A percentile compares a stretch with the other conserved stretches of the same genome.
phyloP scores from a whole-genome alignment of 164 flowering plant genomes.

The Euptelea pleiosperma region DNA sequence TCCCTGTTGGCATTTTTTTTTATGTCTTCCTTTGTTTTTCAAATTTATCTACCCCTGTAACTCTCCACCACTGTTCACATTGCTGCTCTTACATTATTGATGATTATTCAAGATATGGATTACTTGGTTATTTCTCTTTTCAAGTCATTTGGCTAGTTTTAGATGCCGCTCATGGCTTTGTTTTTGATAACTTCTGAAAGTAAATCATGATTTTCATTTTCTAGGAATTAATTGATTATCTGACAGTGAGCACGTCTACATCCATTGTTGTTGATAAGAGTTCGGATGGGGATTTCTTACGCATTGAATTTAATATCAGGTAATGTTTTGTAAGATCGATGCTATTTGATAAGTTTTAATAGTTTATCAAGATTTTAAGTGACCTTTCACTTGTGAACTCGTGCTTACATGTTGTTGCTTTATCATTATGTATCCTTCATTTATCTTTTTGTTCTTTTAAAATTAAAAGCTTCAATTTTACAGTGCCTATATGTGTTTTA shows the following conservation, averaged over 20 bases:
- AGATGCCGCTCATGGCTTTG: neutral
- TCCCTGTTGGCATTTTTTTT: neutral
- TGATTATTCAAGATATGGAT: neutral
- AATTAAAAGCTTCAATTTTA: too few species aligned
- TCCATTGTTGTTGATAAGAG: slow-evolving; percentile 89
- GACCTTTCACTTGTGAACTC: neutral
- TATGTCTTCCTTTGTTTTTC: too few species aligned
- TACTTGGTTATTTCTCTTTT: neutral
- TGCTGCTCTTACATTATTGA: neutral
- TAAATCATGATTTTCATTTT: slow-evolving; percentile 14
- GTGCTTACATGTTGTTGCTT: neutral
- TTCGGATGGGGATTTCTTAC: slow-evolving; percentile 82
- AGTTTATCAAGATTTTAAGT: neutral
- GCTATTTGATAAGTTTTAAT: neutral
- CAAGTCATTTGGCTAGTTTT: neutral
- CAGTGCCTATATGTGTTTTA: too few species aligned
- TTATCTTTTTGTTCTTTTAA: too few species aligned
- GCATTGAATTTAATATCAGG: slow-evolving; percentile 90
- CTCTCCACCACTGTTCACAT: neutral
- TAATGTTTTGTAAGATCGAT: slow-evolving; percentile 10
- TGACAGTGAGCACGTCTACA: slow-evolving; percentile 69
- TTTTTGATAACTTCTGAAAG: neutral
- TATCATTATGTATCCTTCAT: too few species aligned
- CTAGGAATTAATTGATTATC: slow-evolving; percentile 80
- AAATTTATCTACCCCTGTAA: too few species aligned